These are phyloP conservation scores for Oryza australiensis DNA, from an alignment of 176 grass and related monocot species.

Conservation along the genomic window DNA sequence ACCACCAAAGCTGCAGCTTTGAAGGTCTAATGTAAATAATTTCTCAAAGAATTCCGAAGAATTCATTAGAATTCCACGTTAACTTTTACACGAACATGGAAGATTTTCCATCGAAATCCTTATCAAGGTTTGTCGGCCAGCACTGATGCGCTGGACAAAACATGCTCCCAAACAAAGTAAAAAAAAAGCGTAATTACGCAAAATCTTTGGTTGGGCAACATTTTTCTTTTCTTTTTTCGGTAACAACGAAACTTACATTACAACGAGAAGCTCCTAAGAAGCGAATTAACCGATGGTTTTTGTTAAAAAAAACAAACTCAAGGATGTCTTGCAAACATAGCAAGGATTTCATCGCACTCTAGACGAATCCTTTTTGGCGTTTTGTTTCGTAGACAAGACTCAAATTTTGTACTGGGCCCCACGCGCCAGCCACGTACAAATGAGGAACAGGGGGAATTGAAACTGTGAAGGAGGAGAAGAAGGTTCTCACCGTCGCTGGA, in stretches of 20 bases:
- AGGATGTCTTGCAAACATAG: too few species aligned
- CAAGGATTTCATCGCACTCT: not conserved
- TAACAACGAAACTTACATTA: too few species aligned
- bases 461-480: not conserved
- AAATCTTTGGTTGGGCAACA: not conserved
- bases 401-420: not conserved
- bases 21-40: not conserved
- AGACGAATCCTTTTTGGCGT: too few species aligned
- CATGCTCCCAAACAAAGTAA: not conserved
- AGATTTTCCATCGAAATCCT: not conserved
- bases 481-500: conserved; percentile 30
- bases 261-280: too few species aligned
- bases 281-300: too few species aligned
- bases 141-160: not conserved
- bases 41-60: not conserved
- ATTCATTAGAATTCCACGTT: not conserved
- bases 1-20: not conserved
- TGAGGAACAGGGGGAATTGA: not conserved
- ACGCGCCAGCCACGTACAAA: not conserved
- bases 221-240: too few species aligned
- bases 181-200: not conserved
- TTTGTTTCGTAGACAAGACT: not conserved
- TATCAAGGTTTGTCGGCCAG: not conserved
- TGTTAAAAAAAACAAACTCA: too few species aligned
- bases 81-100: not conserved